Percentiles rank a stretch among this genome's conserved stretches.
Conservation (phyloP, 2,329 filamentous ascomycete species). For the Neurospora sp. region DNA sequence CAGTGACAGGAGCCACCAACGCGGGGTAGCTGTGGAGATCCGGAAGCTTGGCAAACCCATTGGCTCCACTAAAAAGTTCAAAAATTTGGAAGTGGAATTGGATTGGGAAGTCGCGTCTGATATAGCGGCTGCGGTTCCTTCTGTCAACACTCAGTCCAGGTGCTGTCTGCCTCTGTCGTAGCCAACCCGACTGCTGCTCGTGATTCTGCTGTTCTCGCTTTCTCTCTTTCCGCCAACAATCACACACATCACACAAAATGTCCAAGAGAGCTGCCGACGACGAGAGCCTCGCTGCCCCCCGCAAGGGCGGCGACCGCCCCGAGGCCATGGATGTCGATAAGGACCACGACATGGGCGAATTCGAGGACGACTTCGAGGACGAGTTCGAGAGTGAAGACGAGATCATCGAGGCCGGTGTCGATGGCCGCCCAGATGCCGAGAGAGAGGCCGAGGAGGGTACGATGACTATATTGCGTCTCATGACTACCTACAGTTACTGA, state of each 20-base stretch:
- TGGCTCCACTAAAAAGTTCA: conserved; percentile 16
- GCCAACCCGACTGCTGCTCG: not conserved
- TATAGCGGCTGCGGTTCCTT: not conserved
- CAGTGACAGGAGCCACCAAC: not conserved
- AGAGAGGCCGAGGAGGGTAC: conserved; percentile 74
- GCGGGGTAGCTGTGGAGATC: not conserved
- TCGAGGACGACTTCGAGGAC: conserved; percentile 91
- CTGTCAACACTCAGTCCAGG: not conserved
- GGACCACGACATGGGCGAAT: conserved; percentile 58
- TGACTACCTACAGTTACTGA: not conserved
- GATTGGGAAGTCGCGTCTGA: conserved; percentile 6
- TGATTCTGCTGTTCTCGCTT: not conserved
- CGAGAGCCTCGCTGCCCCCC: conserved; percentile 34
- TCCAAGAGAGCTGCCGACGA: conserved; percentile 49
- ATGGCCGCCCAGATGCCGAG: conserved; percentile 85
- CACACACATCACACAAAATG: conserved; percentile 30
- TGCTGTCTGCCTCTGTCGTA: not conserved
- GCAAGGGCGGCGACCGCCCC: conserved; percentile 52
- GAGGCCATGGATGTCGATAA: conserved; percentile 58
- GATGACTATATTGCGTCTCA: not conserved
- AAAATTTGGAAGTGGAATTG: conserved; percentile 11
- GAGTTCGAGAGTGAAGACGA: conserved; percentile 85
- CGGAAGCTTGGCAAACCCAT: not conserved
- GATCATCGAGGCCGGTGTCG: conserved; percentile 87
- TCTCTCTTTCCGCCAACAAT: not conserved